Evolutionary conservation across 495 filamentous ascomycete species (phyloP).

Genomic region (Wilcoxina mikolae): DNA sequence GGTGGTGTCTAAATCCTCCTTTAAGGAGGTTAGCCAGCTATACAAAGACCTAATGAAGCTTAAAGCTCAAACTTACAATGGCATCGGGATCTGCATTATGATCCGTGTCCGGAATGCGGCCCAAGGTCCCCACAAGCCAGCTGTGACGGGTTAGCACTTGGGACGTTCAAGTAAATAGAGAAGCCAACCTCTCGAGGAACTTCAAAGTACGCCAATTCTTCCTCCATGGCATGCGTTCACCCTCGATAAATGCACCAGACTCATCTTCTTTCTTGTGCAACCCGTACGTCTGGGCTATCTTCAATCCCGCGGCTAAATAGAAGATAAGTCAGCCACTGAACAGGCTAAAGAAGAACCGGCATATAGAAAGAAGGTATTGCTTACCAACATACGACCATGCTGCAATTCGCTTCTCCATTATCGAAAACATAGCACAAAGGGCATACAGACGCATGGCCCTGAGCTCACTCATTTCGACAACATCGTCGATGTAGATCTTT

Average conservation of each 20-base stretch:
- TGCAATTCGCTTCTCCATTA: constrained; percentile 1
- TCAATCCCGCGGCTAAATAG: not conserved
- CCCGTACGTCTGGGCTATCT: not conserved
- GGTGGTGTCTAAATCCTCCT: not conserved
- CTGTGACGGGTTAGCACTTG: not conserved
- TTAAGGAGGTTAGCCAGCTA: not conserved
- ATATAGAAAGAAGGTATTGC: not conserved
- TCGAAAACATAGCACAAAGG: not conserved
- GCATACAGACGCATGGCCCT: not conserved
- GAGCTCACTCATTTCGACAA: not conserved
- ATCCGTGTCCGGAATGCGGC: not conserved
- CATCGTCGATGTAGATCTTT: constrained; percentile 1
- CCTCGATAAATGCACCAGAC: not conserved
- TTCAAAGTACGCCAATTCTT: constrained; percentile 4
- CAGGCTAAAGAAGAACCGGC: not conserved
- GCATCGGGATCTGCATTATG: not conserved
- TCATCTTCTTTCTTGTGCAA: constrained; percentile 2
- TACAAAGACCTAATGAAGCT: not conserved
- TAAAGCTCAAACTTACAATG: not conserved
- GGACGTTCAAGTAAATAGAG: not conserved
- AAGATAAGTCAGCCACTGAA: too few species aligned
- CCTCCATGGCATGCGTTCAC: not conserved
- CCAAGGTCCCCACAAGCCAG: not conserved
- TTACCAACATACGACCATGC: constrained; percentile 4
- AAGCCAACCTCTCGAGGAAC: constrained; percentile 3